Base-by-base conservation (phyloP, 352 stramenopile genomes). In the Blastocystis sp. region DNA sequence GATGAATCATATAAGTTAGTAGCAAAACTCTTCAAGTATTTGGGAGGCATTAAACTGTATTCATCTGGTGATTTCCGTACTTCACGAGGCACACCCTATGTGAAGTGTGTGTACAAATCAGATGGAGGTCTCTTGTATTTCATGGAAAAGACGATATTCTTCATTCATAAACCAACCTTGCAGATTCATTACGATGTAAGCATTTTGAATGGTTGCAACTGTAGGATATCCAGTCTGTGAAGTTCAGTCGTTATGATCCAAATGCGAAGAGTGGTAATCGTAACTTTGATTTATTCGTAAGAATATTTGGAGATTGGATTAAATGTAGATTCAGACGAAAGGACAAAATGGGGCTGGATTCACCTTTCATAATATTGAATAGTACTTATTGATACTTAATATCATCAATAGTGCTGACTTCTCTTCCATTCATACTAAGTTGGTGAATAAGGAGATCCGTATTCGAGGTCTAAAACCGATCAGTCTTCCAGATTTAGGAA, bases 141-240 rank as follows among this genome's bases (percentile, higher is more conserved):
- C 35, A 66, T 90, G 42, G 63, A 85, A 42, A 88, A 96, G 90
- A 97, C 95, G 88, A 98, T 99, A 90, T 97, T 98, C 91, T 99
- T 98, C 89, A 98, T 99, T 89, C 95, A 99, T 92, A 98, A 98
- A 90, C 96, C 96, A 29, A 97, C 96, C 77, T 94, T 97, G 29
- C 93, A 98, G 86, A 97, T 99, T 90, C 93, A 94, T 78, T 98
- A 98, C 91, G 96, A 98, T 87, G 77, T 87, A 27, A 27, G 42
- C 2, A 37, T 37, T 29, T 9, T 21, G 24, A 29, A 0, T 3
- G 6, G n/a, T 12, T 16, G 52, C 4, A 51, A 24, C 3, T 32
- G n/a, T 74, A 87, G 88, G 96, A 98, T 90, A 95, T 99, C 65
- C 94, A 98, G 88, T 96, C 93, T 88, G 95, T 98, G 35, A 95